These are phyloP conservation scores for Flaveria ramosissima DNA, from an alignment of 129 eudicot genomes.

Conservation along the genomic window DNA sequence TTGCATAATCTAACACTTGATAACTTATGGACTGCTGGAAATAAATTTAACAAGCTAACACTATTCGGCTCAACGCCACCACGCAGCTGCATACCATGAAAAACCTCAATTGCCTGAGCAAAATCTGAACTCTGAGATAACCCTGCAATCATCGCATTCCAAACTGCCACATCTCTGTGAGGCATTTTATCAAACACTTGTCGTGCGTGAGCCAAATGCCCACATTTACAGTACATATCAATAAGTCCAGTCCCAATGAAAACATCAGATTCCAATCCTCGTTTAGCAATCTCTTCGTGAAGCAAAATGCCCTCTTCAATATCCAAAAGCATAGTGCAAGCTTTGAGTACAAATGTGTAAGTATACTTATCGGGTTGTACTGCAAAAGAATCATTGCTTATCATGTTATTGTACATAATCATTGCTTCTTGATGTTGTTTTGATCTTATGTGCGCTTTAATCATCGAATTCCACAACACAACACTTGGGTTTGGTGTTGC, in stretches of 20 bases:
- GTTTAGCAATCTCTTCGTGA: conserved; percentile 45
- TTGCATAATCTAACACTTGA: conserved; percentile 46
- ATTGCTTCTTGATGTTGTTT: conserved; percentile 50
- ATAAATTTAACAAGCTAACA: conserved; percentile 68
- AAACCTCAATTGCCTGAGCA: conserved; percentile 39
- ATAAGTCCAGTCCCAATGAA: conserved; percentile 63
- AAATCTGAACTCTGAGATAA: conserved; percentile 47
- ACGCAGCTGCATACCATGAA: conserved; percentile 44
- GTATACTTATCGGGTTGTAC: conserved; percentile 58
- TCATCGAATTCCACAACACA: conserved; percentile 54
- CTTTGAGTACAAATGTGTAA: conserved; percentile 63
- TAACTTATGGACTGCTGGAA: conserved; percentile 56
- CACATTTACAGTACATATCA: conserved; percentile 66
- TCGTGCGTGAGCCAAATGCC: conserved; percentile 44
- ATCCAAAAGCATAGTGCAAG: conserved; percentile 58
- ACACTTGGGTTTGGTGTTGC: conserved; percentile 52
- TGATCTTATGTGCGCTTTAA: conserved; percentile 60
- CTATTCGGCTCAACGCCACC: conserved; percentile 49
- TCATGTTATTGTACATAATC: conserved; percentile 46
- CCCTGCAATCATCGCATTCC: conserved; percentile 70
- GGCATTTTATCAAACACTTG: conserved; percentile 67
- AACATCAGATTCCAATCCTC: conserved; percentile 53
- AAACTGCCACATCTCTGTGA: conserved; percentile 54
- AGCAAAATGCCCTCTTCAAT: conserved; percentile 45
- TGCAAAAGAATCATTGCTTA: background rate